Evolutionary conservation across 2,329 filamentous ascomycete species (phyloP), one percentile per base, ranked within the genome.

Genomic region (Penicillium psychrosexuale): DNA sequence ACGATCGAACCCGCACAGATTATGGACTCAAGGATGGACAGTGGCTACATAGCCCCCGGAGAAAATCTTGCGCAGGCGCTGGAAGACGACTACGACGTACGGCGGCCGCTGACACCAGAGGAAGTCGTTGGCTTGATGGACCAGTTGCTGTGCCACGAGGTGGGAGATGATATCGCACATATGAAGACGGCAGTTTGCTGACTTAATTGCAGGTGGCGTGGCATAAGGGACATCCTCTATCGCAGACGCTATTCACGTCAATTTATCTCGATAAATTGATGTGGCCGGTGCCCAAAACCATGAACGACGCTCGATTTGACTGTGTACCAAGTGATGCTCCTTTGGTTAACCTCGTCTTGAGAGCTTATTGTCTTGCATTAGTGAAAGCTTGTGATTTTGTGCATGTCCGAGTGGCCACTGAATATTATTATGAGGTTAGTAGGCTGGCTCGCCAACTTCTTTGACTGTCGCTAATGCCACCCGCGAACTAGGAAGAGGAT

Each of bases 11-110:
- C 5, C 8, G 40, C 27, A 49, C 66, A 99, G 94, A 96, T 99
- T 65, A 97, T 97, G 90, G 94, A 99, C 69, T 87, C 90, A 1
- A 99, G 97, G 75, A 99, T 99, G 94, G 94, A 99, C 73, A 97
- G 91, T 69, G 94, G 94, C 28, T 91, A 88, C 61, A 79, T 95
- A 7, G 81, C 84, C 19, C 84, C 88, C 8, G 89, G 87, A 30
- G 90, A 96, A 67, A 72, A 66, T 43, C 61, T 69, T 37, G 67
- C 65, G 55, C 60, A 72, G 54, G 85, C 86, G n/a, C 82, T 93
- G 33, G 90, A 96, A 56, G 88, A 93, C 60, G 82, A 89, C 47
- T 96, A 93, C 72, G 87, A 96, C 67, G 84, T 91, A 38, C 77
- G 83, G 40, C 79, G 80, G 44, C 77, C 82, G 7, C 76, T 96